Evolutionary conservation across 1,284 basidiomycete genomes (phyloP).

Genomic region (Malassezia brasiliensis): DNA sequence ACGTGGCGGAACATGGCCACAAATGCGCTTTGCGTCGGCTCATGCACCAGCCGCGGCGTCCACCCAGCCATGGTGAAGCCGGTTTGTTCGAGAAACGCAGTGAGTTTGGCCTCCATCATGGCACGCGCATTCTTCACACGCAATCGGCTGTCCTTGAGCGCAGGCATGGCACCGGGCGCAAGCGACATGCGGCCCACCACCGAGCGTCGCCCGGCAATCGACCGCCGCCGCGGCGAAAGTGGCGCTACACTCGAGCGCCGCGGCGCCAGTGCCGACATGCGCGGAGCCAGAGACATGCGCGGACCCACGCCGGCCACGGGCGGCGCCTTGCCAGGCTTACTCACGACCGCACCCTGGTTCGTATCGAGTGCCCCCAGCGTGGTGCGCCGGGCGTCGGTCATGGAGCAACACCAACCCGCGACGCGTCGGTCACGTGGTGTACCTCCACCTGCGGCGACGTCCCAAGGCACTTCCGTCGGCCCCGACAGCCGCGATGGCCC

Average conservation of each 20-base stretch:
- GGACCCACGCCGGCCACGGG: not conserved
- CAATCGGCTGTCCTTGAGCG: conserved; percentile 29
- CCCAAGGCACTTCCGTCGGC: no score
- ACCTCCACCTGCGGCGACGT: no score
- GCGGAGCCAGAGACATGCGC: conserved; percentile 13
- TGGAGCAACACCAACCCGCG: not conserved
- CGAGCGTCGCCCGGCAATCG: conserved; percentile 5
- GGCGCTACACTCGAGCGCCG: not conserved
- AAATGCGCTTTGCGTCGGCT: conserved; percentile 43
- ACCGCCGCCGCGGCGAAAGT: not conserved
- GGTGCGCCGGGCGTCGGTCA: conserved; percentile 23
- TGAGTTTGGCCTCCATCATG: conserved; percentile 36
- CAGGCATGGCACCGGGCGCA: conserved; percentile 12
- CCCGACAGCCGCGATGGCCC: no score
- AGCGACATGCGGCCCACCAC: conserved; percentile 9
- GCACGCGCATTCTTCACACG: conserved; percentile 13
- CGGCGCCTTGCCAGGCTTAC: not conserved
- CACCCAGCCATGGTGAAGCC: conserved; percentile 39
- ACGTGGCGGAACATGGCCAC: conserved; percentile 44
- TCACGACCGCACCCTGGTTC: conserved; percentile 17
- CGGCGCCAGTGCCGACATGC: conserved; percentile 10
- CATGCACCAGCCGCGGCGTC: conserved; percentile 35
- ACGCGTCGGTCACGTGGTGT: conserved; percentile 5
- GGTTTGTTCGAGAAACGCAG: conserved; percentile 32
- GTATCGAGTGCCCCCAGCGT: conserved; percentile 34